A percentile compares a stretch with the other conserved stretches of the same genome.
Conservation (phyloP, 202 grass and related monocot genomes). For the Setaria viridis region DNA sequence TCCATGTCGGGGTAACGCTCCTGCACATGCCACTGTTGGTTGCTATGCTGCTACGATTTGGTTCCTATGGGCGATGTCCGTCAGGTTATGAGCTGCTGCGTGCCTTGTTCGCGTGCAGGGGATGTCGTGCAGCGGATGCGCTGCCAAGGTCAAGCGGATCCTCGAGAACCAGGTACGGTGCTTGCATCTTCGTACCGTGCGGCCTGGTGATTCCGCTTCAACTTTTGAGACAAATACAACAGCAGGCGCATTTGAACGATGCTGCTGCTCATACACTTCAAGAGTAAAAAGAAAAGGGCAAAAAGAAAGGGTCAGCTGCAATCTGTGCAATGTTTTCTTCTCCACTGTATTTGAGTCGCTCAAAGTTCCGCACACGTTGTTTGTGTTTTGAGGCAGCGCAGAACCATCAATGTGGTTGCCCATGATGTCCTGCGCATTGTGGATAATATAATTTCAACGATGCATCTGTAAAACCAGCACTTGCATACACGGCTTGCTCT, state of each 20-base stretch:
- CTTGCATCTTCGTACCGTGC: not conserved
- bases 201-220: no score
- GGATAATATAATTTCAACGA: not conserved
- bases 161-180: slow-evolving; percentile 72
- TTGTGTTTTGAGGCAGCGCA: not conserved
- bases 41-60: not conserved
- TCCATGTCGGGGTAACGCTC: slow-evolving; percentile 75
- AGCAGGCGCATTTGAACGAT: not conserved
- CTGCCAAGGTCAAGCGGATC: slow-evolving; percentile 72
- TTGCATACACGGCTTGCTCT: not conserved
- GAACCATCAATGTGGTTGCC: not conserved
- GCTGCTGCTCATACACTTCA: no score
- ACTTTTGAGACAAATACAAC: not conserved
- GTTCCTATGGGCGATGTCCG: not conserved
- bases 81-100: no score
- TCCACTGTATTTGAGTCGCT: no score
- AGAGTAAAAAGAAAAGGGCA: no score
- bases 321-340: no score
- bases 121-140: slow-evolving; percentile 84
- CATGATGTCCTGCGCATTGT: not conserved
- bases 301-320: no score
- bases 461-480: not conserved
- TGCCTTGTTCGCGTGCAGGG: slow-evolving; percentile 51
- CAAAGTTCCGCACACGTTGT: no score
- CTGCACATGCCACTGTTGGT: not conserved